Percentiles rank a stretch among this genome's conserved stretches.
These are phyloP conservation scores for Nannochloris sp. DNA, from an alignment of 139 green algal species.

Conservation along the genomic window DNA sequence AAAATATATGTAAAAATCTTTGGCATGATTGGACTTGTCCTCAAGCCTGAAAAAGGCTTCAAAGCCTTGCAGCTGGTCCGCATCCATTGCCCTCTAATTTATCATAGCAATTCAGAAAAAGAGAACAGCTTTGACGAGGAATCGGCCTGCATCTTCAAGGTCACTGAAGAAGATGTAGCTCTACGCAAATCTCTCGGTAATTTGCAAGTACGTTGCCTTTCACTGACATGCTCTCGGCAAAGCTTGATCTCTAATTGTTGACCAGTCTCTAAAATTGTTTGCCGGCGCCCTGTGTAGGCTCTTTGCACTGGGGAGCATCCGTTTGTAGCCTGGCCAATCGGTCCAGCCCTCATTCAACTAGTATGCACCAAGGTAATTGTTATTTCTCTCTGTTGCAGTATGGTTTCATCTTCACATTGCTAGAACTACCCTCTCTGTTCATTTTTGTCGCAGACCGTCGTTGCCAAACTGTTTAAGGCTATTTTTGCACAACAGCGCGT, in stretches of 20 bases:
- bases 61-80: background rate
- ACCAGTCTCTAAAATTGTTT: too few relatives aligned
- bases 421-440: too few relatives aligned
- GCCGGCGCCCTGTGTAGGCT: background rate
- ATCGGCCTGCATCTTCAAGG: too few relatives aligned
- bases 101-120: too few relatives aligned
- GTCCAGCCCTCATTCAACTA: background rate
- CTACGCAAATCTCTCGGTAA: too few relatives aligned
- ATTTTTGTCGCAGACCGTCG: background rate
- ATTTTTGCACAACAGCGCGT: constrained; percentile 4
- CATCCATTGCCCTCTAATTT: background rate
- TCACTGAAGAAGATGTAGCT: too few relatives aligned
- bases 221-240: too few relatives aligned
- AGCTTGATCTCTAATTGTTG: too few relatives aligned
- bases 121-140: too few relatives aligned
- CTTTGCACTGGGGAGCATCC: background rate
- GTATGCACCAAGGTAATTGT: background rate
- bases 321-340: background rate
- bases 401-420: too few relatives aligned
- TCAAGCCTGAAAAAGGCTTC: background rate
- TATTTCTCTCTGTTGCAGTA: background rate
- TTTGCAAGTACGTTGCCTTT: too few relatives aligned
- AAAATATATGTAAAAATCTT: too few relatives aligned
- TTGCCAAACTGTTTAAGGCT: constrained; percentile 13
- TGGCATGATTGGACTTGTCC: background rate